Conservation (phyloP, 2,329 filamentous ascomycete species). For the Drechslera avenae region DNA sequence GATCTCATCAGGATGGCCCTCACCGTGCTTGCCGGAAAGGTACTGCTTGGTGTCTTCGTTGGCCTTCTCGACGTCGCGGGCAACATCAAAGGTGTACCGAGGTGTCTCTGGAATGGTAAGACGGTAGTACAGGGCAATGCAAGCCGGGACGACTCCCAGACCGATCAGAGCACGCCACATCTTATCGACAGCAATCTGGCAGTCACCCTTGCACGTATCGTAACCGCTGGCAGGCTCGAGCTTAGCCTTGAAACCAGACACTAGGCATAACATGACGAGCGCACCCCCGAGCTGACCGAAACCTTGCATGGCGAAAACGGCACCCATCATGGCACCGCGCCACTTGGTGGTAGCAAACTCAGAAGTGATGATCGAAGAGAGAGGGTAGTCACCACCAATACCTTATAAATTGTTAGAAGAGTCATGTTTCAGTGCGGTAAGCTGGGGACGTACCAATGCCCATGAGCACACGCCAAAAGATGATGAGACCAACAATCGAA, state of each 20-base stretch:
- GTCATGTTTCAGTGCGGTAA: slow-evolving; percentile 44
- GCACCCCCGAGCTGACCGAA: slow-evolving; percentile 50
- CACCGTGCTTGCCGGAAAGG: slow-evolving; percentile 64
- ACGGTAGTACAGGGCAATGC: slow-evolving; percentile 50
- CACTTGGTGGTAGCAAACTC: slow-evolving; percentile 51
- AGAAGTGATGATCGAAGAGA: slow-evolving; percentile 81
- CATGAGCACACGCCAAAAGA: slow-evolving; percentile 52
- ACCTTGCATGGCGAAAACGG: slow-evolving; percentile 53
- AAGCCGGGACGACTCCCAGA: slow-evolving; percentile 49
- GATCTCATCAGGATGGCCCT: slow-evolving; percentile 70
- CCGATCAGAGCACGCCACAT: slow-evolving; percentile 52
- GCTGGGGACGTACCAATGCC: slow-evolving; percentile 41
- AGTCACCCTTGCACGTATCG: slow-evolving; percentile 36
- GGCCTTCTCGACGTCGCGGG: slow-evolving; percentile 55
- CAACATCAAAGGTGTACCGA: slow-evolving; percentile 51
- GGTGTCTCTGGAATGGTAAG: slow-evolving; percentile 52
- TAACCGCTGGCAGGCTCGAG: slow-evolving; percentile 27
- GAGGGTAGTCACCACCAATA: slow-evolving; percentile 75
- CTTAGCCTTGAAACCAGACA: slow-evolving; percentile 38
- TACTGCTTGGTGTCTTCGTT: slow-evolving; percentile 77
- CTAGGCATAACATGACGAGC: slow-evolving; percentile 42
- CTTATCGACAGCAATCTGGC: slow-evolving; percentile 46
- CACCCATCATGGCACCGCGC: slow-evolving; percentile 50
- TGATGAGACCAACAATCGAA: slow-evolving; percentile 46
- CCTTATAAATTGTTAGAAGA: slow-evolving; percentile 26